Evolutionary conservation across 2,329 filamentous ascomycete species (phyloP).

Genomic region (Claviceps digitariae): DNA sequence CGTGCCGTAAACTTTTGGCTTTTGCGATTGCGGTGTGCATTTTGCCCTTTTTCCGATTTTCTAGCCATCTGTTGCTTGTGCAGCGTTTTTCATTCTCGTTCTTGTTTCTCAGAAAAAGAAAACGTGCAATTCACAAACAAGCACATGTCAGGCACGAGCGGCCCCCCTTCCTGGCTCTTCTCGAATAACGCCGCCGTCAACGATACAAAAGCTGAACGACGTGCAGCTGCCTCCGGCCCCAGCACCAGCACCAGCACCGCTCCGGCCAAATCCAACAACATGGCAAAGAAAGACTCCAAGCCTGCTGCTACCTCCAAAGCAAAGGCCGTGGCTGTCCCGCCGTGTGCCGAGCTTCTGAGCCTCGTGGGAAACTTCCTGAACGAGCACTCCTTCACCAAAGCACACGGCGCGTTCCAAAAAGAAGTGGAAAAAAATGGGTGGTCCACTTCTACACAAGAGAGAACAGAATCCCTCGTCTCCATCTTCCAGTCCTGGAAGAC

Average conservation of each 20-base stretch:
- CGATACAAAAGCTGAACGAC: not conserved
- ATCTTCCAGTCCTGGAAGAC: slow-evolving; percentile 39
- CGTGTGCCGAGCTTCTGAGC: slow-evolving; percentile 49
- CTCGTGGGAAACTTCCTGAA: slow-evolving; percentile 54
- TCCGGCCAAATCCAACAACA: slow-evolving; percentile 9
- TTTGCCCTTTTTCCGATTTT: not conserved
- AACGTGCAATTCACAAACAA: slow-evolving; percentile 4
- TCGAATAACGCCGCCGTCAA: slow-evolving; percentile 24
- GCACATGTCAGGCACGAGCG: slow-evolving; percentile 19
- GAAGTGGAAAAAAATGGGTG: slow-evolving; percentile 44
- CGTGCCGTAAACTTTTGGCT: not conserved
- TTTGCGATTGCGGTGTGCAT: not conserved
- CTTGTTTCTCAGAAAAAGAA: slow-evolving; percentile 4
- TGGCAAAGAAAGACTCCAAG: slow-evolving; percentile 22
- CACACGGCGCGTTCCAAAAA: slow-evolving; percentile 48
- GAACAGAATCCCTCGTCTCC: slow-evolving; percentile 30
- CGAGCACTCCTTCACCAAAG: slow-evolving; percentile 48
- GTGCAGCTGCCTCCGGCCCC: not conserved
- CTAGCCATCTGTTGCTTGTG: not conserved
- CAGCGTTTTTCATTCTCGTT: not conserved
- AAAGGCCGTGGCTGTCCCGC: slow-evolving; percentile 22
- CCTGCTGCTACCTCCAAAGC: slow-evolving; percentile 10
- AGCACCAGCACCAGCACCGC: not conserved
- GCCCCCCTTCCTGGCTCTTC: slow-evolving; percentile 29
- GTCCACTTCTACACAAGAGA: slow-evolving; percentile 13